Percentiles rank a stretch among this genome's conserved stretches.
Conservation (phyloP, 345 rosid species). For the Lumnitzera littorea region DNA sequence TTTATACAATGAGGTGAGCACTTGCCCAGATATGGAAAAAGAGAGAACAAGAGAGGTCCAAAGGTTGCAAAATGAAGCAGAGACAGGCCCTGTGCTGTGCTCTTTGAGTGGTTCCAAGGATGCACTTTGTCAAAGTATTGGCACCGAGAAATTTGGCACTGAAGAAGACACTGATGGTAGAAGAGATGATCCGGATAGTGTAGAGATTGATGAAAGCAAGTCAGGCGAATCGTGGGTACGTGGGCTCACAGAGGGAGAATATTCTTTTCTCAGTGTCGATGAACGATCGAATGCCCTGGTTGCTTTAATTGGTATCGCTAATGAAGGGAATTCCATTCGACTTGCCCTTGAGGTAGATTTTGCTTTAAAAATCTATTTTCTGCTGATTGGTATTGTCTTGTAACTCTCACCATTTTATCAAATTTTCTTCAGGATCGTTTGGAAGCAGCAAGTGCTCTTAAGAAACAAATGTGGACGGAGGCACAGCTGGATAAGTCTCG, state of each 20-base stretch:
- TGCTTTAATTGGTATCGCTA: conserved; percentile 72
- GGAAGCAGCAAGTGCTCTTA: conserved; percentile 96
- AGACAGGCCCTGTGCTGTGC: conserved; percentile 31
- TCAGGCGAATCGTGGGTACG: conserved; percentile 84
- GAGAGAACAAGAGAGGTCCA: conserved; percentile 25
- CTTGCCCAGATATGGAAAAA: conserved; percentile 37
- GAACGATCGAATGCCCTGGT: conserved; percentile 92
- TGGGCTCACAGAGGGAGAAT: conserved; percentile 94
- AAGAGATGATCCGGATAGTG: conserved; percentile 36
- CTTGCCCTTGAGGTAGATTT: conserved; percentile 78
- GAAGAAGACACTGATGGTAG: conserved; percentile 25
- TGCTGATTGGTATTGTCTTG: too few species aligned
- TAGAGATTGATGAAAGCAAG: conserved; percentile 72
- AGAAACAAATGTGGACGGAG: conserved; percentile 98
- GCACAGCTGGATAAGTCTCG: conserved; percentile 89
- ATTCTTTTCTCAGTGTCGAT: conserved; percentile 88
- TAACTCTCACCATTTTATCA: neutral
- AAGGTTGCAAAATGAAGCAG: conserved; percentile 29
- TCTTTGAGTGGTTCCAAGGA: conserved; percentile 34
- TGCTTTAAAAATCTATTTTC: neutral
- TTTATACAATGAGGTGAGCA: conserved; percentile 29
- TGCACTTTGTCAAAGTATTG: conserved; percentile 20
- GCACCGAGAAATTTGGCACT: conserved; percentile 24
- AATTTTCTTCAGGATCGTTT: conserved; percentile 67
- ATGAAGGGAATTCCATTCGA: conserved; percentile 92